Evolutionary conservation across 1,284 basidiomycete genomes (phyloP).

Genomic region (Rhodotorula sp.): DNA sequence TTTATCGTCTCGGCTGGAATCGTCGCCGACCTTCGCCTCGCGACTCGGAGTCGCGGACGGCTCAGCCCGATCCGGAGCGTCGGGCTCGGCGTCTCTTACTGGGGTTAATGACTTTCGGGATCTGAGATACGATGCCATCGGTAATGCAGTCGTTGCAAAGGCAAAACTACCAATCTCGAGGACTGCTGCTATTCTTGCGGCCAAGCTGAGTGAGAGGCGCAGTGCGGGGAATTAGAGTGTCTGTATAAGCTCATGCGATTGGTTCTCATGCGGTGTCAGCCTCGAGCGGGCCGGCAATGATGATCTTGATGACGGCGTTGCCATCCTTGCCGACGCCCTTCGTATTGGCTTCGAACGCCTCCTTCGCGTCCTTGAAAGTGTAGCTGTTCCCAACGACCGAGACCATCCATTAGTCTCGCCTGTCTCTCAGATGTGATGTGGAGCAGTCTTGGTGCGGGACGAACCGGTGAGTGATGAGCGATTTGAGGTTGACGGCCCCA

Average conservation of each 20-base stretch:
- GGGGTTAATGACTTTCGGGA: slow-evolving; percentile 13
- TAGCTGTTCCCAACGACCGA: slow-evolving; percentile 29
- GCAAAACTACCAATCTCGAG: too few relatives aligned
- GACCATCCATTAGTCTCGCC: too few relatives aligned
- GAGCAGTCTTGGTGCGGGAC: slow-evolving; percentile 48
- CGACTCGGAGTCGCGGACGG: slow-evolving; percentile 56
- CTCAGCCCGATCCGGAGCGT: slow-evolving; percentile 71
- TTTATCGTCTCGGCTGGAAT: slow-evolving; percentile 86
- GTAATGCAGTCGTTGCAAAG: background rate
- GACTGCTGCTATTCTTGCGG: slow-evolving; percentile 14
- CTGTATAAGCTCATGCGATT: background rate
- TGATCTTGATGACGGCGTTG: slow-evolving; percentile 55
- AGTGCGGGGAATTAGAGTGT: slow-evolving; percentile 1
- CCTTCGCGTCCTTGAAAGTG: slow-evolving; percentile 54
- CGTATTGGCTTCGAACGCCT: slow-evolving; percentile 57
- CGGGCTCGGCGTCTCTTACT: slow-evolving; percentile 87
- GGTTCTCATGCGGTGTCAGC: background rate
- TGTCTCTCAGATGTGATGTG: background rate
- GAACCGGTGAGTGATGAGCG: slow-evolving; percentile 57
- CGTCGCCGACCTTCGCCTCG: slow-evolving; percentile 76
- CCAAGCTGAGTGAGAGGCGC: slow-evolving; percentile 52
- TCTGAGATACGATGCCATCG: too few relatives aligned
- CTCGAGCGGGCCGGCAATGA: slow-evolving; percentile 46
- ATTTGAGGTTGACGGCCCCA: slow-evolving; percentile 56
- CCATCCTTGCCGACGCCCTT: slow-evolving; percentile 67